A percentile compares a stretch with the other conserved stretches of the same genome.
Evolutionary conservation across 1,284 basidiomycete species (phyloP).

Genomic region (Naganishia sp.): DNA sequence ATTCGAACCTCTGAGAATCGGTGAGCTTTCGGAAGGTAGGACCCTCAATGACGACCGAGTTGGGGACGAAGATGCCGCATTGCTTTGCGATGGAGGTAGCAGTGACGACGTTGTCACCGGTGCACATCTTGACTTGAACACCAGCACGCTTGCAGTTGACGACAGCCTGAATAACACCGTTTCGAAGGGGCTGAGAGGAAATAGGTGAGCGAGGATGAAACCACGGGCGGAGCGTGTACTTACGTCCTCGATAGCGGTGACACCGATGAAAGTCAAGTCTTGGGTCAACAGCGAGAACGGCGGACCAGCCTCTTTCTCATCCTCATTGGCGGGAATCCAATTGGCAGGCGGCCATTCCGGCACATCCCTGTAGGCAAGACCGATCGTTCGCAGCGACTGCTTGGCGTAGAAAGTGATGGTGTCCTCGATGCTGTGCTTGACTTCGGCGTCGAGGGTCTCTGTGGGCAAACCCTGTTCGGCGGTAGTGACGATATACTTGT

Average conservation of each 20-base stretch:
- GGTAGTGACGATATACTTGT: slow-evolving; percentile 44
- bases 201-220: background rate
- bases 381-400: slow-evolving; percentile 89
- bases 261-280: slow-evolving; percentile 80
- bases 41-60: slow-evolving; percentile 96
- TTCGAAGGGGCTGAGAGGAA: slow-evolving; percentile 67
- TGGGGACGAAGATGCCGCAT: slow-evolving; percentile 89
- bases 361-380: slow-evolving; percentile 89
- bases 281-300: slow-evolving; percentile 62
- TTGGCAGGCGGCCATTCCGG: slow-evolving; percentile 74
- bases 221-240: background rate
- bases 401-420: slow-evolving; percentile 98
- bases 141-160: slow-evolving; percentile 82
- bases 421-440: slow-evolving; percentile 73
- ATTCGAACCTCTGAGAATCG: slow-evolving; percentile 56
- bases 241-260: slow-evolving; percentile 87
- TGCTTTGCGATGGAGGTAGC: slow-evolving; percentile 82
- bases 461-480: slow-evolving; percentile 62
- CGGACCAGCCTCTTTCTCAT: slow-evolving; percentile 55
- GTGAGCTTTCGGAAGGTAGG: slow-evolving; percentile 65
- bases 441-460: slow-evolving; percentile 43
- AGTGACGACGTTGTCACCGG: slow-evolving; percentile 94
- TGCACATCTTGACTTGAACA: slow-evolving; percentile 98
- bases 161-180: slow-evolving; percentile 86
- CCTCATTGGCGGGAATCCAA: slow-evolving; percentile 55